phyloP scores from a whole-genome alignment of 2,329 filamentous ascomycete genomes.

The Diaporthe nobilis region DNA sequence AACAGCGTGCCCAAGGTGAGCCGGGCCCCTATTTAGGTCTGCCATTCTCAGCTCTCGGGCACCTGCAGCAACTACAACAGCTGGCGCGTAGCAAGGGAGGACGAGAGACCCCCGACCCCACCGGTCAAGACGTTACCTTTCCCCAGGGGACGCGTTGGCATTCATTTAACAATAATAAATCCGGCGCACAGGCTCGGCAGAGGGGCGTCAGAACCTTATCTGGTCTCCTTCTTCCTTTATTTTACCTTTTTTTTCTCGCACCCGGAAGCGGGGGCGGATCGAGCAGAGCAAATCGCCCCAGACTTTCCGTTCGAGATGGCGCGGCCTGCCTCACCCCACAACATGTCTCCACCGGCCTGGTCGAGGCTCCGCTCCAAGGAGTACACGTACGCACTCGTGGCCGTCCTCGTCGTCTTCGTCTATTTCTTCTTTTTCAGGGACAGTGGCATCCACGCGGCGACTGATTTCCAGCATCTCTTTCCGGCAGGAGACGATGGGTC shows the following conservation, averaged over 20 bases:
- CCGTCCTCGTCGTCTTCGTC: conserved; percentile 24
- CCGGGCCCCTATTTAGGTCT: background rate
- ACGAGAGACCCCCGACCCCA: background rate
- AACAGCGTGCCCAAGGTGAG: background rate
- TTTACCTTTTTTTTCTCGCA: background rate
- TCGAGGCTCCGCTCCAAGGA: conserved; percentile 37
- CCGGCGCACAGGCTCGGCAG: conserved; percentile 7
- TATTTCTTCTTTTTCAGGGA: conserved; percentile 29
- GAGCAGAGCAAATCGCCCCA: conserved; percentile 2
- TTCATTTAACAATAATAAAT: background rate
- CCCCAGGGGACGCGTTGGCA: conserved; percentile 14
- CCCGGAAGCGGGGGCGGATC: conserved; percentile 6
- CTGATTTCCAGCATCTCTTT: conserved; percentile 9
- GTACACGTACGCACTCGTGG: conserved; percentile 33
- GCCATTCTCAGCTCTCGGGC: background rate
- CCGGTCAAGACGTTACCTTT: conserved; percentile 8
- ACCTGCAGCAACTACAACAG: background rate
- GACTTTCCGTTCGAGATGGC: conserved; percentile 28
- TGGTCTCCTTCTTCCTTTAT: background rate
- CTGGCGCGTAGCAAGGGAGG: conserved; percentile 20
- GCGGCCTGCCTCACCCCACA: conserved; percentile 29
- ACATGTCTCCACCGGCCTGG: conserved; percentile 27
- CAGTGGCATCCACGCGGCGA: background rate
- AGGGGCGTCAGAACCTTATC: conserved; percentile 17
- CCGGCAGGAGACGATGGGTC: background rate